Evolutionary conservation across 805 yeast species (phyloP), one percentile per base, ranked within the genome.

Genomic region (Allodekkera sacchari): DNA sequence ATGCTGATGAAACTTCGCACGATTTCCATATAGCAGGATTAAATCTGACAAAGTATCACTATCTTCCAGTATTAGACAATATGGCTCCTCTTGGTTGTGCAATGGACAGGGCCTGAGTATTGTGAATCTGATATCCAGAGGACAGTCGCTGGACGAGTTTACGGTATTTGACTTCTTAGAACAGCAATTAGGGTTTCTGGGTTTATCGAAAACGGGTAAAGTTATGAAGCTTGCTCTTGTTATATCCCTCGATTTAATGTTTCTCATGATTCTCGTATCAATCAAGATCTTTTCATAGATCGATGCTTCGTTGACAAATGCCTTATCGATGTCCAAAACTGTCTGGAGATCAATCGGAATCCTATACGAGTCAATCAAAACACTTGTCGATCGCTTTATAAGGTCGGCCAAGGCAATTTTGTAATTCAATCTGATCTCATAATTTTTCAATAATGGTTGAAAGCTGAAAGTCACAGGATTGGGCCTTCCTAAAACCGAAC

Each of bases 401-500:
- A 71, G 61, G 38, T 69, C 76, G 31, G 73, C 63, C 14, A 68
- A 45, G 1, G 72, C 74, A 32, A 66, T 61, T 36, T 66, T 70
- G 37, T 67, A 57, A 34, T 55, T 54, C 29, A 57, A 39, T 24
- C 58, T 34, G 27, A 55, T 55, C 33, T 55, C 59, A 36, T 52
- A 53, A 31, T 52, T 53, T 25, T 45, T 45, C 22, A 53, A 30
- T 31, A 56, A 39, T 1, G 61, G 59, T 35, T 53, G 58, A 34
- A 53, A 56, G 14, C 49, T 52, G 38, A 56, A 56, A 1, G 72
- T 63, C 7, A 71, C 69, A 1, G 77, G 77, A 38, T 68, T 70
- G 4, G 76, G 76, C 39, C 76, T 53, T 7, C 76, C 75, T 17
- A 69, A 51, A 11, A 68, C 64, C 1, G 74, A 65, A 42, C 75